These are phyloP conservation scores for Penicillium frequentans DNA, from an alignment of 2,329 filamentous ascomycete species.

Conservation along the genomic window DNA sequence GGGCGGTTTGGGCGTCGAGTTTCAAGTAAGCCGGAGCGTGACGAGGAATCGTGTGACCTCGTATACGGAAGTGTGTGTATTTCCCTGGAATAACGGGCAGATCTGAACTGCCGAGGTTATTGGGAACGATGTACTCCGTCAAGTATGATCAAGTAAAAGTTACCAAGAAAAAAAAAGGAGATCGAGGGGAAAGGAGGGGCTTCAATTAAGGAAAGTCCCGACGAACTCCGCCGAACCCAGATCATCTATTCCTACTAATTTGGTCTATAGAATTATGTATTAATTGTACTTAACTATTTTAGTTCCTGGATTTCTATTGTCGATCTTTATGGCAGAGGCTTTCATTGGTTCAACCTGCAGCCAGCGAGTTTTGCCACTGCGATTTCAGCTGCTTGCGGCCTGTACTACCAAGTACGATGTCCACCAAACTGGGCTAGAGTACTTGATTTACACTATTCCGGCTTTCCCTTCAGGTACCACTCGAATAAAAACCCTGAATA, in stretches of 20 bases:
- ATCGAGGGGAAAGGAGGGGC: not conserved
- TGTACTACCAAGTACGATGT: not conserved
- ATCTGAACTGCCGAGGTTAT: too few relatives aligned
- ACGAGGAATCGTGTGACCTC: slow-evolving; percentile 6
- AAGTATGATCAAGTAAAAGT: slow-evolving; percentile 5
- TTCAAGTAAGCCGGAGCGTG: slow-evolving; percentile 8
- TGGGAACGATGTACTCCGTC: too few relatives aligned
- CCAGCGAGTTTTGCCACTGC: slow-evolving; percentile 1
- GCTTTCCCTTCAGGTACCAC: not conserved
- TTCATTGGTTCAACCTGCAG: not conserved
- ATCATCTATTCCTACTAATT: not conserved
- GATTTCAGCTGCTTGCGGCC: slow-evolving; percentile 2
- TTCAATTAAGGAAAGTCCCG: not conserved
- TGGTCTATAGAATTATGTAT: not conserved
- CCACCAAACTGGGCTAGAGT: too few relatives aligned
- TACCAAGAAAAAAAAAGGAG: not conserved
- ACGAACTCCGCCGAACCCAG: not conserved
- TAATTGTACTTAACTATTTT: not conserved
- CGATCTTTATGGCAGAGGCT: too few relatives aligned
- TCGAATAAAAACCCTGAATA: not conserved
- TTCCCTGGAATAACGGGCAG: too few relatives aligned
- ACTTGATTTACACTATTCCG: not conserved
- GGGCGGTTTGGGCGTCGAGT: slow-evolving; percentile 20
- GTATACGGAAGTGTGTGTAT: not conserved
- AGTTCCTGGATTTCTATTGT: too few relatives aligned